These are phyloP conservation scores for Aspergillus fumigatus DNA, from an alignment of 2,329 filamentous ascomycete genomes.

Conservation along the genomic window DNA sequence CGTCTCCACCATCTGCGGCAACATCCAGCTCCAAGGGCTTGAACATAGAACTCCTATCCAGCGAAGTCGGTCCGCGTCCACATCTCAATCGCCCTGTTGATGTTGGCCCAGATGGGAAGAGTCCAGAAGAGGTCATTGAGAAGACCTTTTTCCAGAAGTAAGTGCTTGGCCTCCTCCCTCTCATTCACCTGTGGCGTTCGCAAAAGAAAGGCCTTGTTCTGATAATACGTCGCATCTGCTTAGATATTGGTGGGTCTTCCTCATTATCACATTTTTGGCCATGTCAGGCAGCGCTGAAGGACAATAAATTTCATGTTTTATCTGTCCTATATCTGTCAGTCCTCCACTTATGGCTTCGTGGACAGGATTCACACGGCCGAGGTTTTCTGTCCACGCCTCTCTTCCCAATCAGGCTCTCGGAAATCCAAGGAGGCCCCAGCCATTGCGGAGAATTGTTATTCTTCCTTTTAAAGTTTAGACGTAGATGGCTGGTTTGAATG, in stretches of 20 bases:
- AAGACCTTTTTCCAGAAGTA: slow-evolving; percentile 45
- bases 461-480: neutral
- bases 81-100: slow-evolving; percentile 39
- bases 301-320: slow-evolving; percentile 11
- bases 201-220: neutral
- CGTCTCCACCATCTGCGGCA: slow-evolving; percentile 15
- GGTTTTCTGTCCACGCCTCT: neutral
- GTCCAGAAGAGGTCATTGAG: slow-evolving; percentile 35
- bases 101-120: slow-evolving; percentile 35
- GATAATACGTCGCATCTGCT: neutral
- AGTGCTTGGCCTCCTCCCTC: slow-evolving; percentile 10
- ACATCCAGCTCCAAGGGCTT: slow-evolving; percentile 15
- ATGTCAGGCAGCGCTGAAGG: slow-evolving; percentile 39
- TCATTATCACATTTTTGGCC: slow-evolving; percentile 38
- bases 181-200: neutral
- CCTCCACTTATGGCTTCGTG: neutral
- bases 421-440: neutral
- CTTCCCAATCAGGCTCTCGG: neutral
- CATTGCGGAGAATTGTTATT: neutral
- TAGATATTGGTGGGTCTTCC: slow-evolving; percentile 47
- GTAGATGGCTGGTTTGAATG: neutral
- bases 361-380: neutral
- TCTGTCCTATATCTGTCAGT: neutral
- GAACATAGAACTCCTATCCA: slow-evolving; percentile 31
- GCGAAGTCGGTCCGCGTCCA: slow-evolving; percentile 30